These are phyloP conservation scores for Pisolithus albus DNA, from an alignment of 768 basidiomycete genomes.

Conservation along the genomic window DNA sequence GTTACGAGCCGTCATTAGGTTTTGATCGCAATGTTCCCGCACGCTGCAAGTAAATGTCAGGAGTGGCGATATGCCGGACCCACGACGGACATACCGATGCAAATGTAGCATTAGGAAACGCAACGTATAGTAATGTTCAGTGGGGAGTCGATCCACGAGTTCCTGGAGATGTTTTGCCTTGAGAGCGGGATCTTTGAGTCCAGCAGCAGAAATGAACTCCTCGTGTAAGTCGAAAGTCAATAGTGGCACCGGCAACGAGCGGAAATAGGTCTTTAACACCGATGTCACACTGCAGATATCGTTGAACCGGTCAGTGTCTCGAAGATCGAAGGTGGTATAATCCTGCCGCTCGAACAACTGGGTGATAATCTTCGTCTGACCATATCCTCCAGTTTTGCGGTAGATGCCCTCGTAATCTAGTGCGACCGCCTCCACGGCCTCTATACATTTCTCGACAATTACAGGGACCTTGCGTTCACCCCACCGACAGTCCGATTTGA, in stretches of 20 bases:
- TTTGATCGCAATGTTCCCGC: conserved; percentile 57
- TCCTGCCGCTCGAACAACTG: conserved; percentile 92
- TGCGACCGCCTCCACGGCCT: conserved; percentile 83
- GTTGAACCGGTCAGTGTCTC: conserved; percentile 85
- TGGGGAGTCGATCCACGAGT: conserved; percentile 71
- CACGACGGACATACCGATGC: conserved; percentile 50
- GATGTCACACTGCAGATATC: conserved; percentile 97
- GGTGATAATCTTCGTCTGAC: conserved; percentile 88
- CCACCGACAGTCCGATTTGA: conserved; percentile 54
- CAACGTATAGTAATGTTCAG: conserved; percentile 83
- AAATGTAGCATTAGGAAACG: conserved; percentile 81
- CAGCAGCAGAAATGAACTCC: conserved; percentile 73
- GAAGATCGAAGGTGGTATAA: conserved; percentile 82
- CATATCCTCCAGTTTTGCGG: conserved; percentile 91
- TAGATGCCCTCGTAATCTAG: conserved; percentile 98
- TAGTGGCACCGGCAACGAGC: conserved; percentile 84
- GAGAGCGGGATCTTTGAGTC: conserved; percentile 53
- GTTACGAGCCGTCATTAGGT: conserved; percentile 93
- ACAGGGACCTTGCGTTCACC: conserved; percentile 67
- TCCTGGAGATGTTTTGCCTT: conserved; percentile 60
- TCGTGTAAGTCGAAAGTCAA: conserved; percentile 90
- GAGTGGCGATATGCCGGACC: neutral
- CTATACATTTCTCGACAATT: conserved; percentile 93
- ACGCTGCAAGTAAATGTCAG: conserved; percentile 33
- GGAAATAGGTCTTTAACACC: conserved; percentile 94